Evolutionary conservation across 2,329 filamentous ascomycete genomes (phyloP).

Genomic region (Byssochlamys sp.): DNA sequence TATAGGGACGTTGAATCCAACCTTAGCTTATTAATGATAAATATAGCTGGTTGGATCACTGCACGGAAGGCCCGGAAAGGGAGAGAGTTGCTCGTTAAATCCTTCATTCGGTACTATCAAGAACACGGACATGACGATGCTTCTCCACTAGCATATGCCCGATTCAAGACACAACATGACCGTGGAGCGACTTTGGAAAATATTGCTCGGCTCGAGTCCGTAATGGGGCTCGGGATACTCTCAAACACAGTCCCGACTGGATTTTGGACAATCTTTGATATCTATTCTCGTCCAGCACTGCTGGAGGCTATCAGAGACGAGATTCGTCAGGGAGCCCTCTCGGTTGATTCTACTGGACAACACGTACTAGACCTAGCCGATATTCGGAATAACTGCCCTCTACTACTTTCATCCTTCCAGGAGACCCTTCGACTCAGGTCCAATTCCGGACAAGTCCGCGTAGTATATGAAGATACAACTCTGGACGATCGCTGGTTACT

Average conservation of each 20-base stretch:
- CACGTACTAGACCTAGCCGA: slow-evolving; percentile 23
- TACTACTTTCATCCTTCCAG: slow-evolving; percentile 28
- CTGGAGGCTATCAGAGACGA: slow-evolving; percentile 34
- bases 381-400: slow-evolving; percentile 25
- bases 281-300: slow-evolving; percentile 33
- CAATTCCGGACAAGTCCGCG: slow-evolving; percentile 20
- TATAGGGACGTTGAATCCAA: slow-evolving; percentile 33
- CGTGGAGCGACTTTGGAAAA: slow-evolving; percentile 12
- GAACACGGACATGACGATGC: slow-evolving; percentile 28
- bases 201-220: slow-evolving; percentile 18
- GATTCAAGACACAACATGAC: slow-evolving; percentile 9
- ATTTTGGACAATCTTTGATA: slow-evolving; percentile 39
- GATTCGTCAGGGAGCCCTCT: slow-evolving; percentile 20
- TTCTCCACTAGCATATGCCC: slow-evolving; percentile 12
- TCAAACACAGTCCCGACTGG: slow-evolving; percentile 35
- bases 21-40: slow-evolving; percentile 19
- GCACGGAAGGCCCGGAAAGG: slow-evolving; percentile 30
- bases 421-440: slow-evolving; percentile 24
- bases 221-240: slow-evolving; percentile 25
- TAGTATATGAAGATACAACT: slow-evolving; percentile 24
- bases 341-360: slow-evolving; percentile 6
- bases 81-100: slow-evolving; percentile 25
- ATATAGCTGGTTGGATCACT: slow-evolving; percentile 26
- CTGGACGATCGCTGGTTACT: slow-evolving; percentile 28
- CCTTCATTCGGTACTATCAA: slow-evolving; percentile 33